Base-by-base conservation (phyloP, 108 stramenopile genomes). In the Conticribra weissflogii region DNA sequence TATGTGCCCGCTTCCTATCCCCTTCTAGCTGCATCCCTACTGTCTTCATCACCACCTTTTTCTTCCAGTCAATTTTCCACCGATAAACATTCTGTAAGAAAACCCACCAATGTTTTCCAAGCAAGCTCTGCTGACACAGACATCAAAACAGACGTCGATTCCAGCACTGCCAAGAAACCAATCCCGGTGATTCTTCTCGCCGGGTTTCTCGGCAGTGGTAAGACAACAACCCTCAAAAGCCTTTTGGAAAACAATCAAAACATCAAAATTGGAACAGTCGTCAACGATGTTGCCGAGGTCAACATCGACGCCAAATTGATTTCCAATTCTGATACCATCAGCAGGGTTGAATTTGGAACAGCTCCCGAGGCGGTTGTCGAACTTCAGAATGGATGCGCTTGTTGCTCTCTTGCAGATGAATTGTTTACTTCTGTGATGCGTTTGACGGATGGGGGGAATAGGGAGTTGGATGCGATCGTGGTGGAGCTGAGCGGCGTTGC, bases 301-400 rank as follows among this genome's bases (percentile, higher is more conserved):
- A 99, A 99, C 79, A 97, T 99, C 56, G 99, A 99, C 68, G 96
- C 97, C 72, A 96, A 96, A 58, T 84, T 99, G 7, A 64, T 97
- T 14, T 19, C 65, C 63, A 71, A 72, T 24, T 70, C 34, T 3
- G 67, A 71, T 54, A 47, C 46, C 15, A 52, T 30, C 8, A 54
- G 15, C 9, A n/a, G n/a, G n/a, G n/a, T n/a, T n/a, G 46, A 51
- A 8, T 45, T 36, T 15, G 27, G 50, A 17, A 22, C 45, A 27
- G 30, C 59, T 29, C 47, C 52, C 53, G 50, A 36, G 23, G 87
- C 80, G 0, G 79, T 89, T 2, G 72, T 98, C 7, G 93, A 98
- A 78, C 54, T 98, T 0, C 90, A 91, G 63, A 96, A 96, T 79
- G 97, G 97, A 64, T 98, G 97, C 72, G 93, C 93, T 7, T 98